Base-by-base conservation (phyloP, 768 basidiomycete genomes). In the Hygrophorus pudorinus region DNA sequence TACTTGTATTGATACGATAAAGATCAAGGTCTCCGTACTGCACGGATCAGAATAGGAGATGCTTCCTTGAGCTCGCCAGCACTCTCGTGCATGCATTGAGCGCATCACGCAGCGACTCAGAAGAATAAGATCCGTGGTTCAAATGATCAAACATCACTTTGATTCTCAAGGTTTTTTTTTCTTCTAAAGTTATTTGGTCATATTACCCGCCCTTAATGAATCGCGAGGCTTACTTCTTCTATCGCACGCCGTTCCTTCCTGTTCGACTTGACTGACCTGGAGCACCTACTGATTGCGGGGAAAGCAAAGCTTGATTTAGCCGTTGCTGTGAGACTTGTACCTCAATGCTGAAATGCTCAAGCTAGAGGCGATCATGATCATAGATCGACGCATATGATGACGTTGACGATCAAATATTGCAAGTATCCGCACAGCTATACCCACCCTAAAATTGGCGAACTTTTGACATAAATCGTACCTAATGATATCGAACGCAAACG, bases 271-370 rank as follows among this genome's bases (percentile, higher is more conserved):
- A n/a, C 14, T 21, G 38, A 20, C 18, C 5, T 24, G n/a, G 4
- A 38, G 16, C 14, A 38, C n/a, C n/a, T 20, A 0, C 70, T 85
- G 38, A 90, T 97, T 51, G 96, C 96, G 18, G 94, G 96, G 13
- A 88, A 82, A 61, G 92, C 94, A 2, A 92, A 98, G 59, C 68
- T 98, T 21, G 93, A 94, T 56, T 68, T 99, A 16, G 91, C 90
- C 6, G 70, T 78, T 38, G 85, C 92, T 44, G 94, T 96, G 56
- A 66, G 89, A 72, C 28, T 10, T 14, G 30, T 35, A 42, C 17
- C 34, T 46, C 18, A 33, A 18, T 42, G 33, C 32, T 45, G 20
- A 46, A 16, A 48, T 17, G 39, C 44, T 34, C 48, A 54, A 51
- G 48, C 49, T 38, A 42, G 29, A 48, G 36, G 46, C 37, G 52